phyloP scores from a whole-genome alignment of 164 flowering plant genomes.

The Amborella trichopoda region DNA sequence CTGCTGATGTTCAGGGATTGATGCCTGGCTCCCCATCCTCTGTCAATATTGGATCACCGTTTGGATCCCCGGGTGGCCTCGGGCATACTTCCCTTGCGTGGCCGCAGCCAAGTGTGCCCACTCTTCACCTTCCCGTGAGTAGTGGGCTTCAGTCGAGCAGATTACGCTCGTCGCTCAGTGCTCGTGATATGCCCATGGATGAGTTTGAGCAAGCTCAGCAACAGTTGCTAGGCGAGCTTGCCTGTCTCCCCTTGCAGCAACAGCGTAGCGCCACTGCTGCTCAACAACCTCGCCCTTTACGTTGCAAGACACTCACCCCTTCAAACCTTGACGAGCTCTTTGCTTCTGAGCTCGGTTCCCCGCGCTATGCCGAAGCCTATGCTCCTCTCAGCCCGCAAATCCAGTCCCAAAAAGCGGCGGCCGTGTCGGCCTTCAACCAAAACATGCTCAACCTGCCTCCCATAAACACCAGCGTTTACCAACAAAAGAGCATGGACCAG shows the following conservation, averaged over 20 bases:
- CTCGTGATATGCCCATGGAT: slow-evolving; percentile 60
- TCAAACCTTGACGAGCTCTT: slow-evolving; percentile 81
- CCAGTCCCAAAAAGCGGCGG: slow-evolving; percentile 33
- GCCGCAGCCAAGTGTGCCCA: slow-evolving; percentile 81
- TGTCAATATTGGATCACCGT: slow-evolving; percentile 53
- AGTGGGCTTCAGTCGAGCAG: slow-evolving; percentile 86
- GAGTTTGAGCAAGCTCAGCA: slow-evolving; percentile 55
- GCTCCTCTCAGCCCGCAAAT: slow-evolving; percentile 1
- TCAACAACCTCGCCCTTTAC: slow-evolving; percentile 32
- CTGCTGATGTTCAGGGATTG: slow-evolving; percentile 65
- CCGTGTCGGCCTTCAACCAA: slow-evolving; percentile 52
- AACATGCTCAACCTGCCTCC: slow-evolving; percentile 86
- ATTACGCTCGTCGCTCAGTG: slow-evolving; percentile 70
- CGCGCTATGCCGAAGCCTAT: slow-evolving; percentile 23
- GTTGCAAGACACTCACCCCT: slow-evolving; percentile 48
- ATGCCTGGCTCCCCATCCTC: slow-evolving; percentile 87
- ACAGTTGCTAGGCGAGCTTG: slow-evolving; percentile 47
- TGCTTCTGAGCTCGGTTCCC: slow-evolving; percentile 46
- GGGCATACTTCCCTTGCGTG: slow-evolving; percentile 43
- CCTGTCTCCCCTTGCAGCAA: slow-evolving; percentile 33
- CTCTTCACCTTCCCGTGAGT: slow-evolving; percentile 85
- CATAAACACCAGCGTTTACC: slow-evolving; percentile 47
- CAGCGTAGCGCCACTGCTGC: slow-evolving; percentile 23
- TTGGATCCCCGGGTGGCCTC: slow-evolving; percentile 36
- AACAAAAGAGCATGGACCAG: slow-evolving; percentile 58